Conservation (phyloP, 2,329 filamentous ascomycete genomes). For the Thielaviopsis euricoi region DNA sequence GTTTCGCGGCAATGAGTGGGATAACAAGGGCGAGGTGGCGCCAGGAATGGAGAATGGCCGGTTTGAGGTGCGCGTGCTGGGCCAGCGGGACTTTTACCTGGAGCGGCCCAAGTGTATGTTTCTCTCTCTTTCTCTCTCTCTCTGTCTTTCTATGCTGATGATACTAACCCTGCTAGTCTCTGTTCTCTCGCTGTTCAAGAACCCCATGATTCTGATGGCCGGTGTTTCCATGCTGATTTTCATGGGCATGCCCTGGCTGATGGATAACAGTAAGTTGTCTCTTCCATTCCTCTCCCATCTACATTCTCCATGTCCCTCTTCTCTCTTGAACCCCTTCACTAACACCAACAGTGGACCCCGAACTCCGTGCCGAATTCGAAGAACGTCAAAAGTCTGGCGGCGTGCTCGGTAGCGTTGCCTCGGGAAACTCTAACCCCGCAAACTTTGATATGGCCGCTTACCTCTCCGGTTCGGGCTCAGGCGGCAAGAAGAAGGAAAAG, state of each 20-base stretch:
- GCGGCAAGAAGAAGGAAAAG: slow-evolving; percentile 21
- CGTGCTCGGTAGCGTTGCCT: slow-evolving; percentile 48
- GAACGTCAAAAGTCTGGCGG: slow-evolving; percentile 67
- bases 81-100: slow-evolving; percentile 58
- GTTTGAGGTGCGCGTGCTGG: slow-evolving; percentile 46
- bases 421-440: slow-evolving; percentile 24
- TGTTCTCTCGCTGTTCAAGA: slow-evolving; percentile 70
- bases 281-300: background rate
- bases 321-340: no score
- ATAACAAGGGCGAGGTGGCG: slow-evolving; percentile 56
- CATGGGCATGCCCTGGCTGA: slow-evolving; percentile 82
- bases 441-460: slow-evolving; percentile 49
- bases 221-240: slow-evolving; percentile 69
- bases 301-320: background rate
- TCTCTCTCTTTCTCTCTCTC: slow-evolving; percentile 3
- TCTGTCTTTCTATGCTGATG: background rate
- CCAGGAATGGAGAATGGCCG: slow-evolving; percentile 22
- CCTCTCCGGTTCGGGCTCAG: slow-evolving; percentile 33
- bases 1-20: slow-evolving; percentile 79
- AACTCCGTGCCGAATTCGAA: slow-evolving; percentile 83
- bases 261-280: slow-evolving; percentile 71
- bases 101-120: slow-evolving; percentile 59
- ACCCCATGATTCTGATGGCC: slow-evolving; percentile 91
- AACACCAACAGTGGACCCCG: slow-evolving; percentile 69
- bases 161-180: slow-evolving; percentile 37